Base-by-base conservation (phyloP, 768 basidiomycete genomes). In the Candolleomyces eurysporus region DNA sequence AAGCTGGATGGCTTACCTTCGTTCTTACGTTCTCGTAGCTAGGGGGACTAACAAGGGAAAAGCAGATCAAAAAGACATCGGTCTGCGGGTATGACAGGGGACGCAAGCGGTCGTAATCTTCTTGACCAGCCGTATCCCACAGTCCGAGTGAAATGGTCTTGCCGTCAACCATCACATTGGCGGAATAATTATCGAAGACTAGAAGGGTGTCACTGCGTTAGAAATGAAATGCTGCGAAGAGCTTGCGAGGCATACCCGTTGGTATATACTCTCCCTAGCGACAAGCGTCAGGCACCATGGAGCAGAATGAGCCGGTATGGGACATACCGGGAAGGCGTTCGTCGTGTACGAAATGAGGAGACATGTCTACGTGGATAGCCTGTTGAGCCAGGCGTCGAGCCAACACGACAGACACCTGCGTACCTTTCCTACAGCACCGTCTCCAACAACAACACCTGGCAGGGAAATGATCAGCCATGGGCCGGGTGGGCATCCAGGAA, bases 51-150 rank as follows among this genome's bases (percentile, higher is more conserved):
- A 98, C 96, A 63, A 99, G 85, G 53, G 94, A 96, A 81, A 99
- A 99, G 76, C 97, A 99, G 73, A 99, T 96, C 77, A 99, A 82
- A 81, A 99, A 99, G 61, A 99, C 95, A 75, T 99, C 96, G 48
- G 97, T 98, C 78, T 98, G 97, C 26, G 97, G 97, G 79, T 99
- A 99, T 64, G 94, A 96, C 68, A 99, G 84, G 56, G 97, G 97
- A 67, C 97, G 89, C 67, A 99, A 90, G 48, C 97, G 90, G 78
- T 96, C 94, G 73, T 96, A 99, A 80, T 99, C 96, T 76, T 99
- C 97, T 78, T 99, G 97, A 66, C 97, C 97, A 40, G 97, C 97
- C n/a, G 97, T 99, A 84, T 99, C 97, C 97, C 97, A 99, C 60
- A 99, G 82, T 54, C 96, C 96, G 60, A 98, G 87, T 63, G 94